These are phyloP conservation scores for Tremella mesenterica DNA, from an alignment of 768 basidiomycete genomes.

Conservation along the genomic window DNA sequence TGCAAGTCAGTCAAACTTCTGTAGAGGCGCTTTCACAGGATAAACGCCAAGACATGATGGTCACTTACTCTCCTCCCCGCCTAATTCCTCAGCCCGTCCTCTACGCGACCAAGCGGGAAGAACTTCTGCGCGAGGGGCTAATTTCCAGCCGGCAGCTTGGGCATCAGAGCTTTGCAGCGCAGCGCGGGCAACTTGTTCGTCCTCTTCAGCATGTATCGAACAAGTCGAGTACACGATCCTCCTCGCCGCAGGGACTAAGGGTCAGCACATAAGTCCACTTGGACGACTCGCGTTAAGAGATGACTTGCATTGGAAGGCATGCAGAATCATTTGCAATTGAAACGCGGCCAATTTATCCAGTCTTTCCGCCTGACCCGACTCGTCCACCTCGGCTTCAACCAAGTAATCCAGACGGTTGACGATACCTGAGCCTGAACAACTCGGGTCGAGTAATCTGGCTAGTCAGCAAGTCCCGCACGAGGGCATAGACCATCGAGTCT, in stretches of 20 bases:
- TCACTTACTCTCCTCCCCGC: conserved; percentile 49
- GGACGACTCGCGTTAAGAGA: background rate
- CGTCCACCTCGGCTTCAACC: conserved; percentile 54
- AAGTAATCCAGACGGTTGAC: conserved; percentile 82
- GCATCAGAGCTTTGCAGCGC: conserved; percentile 69
- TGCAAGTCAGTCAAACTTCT: background rate
- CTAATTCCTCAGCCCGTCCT: conserved; percentile 62
- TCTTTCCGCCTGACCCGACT: conserved; percentile 54
- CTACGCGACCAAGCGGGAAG: conserved; percentile 75
- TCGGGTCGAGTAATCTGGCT: conserved; percentile 78
- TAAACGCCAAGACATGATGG: conserved; percentile 6
- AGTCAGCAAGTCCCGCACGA: background rate
- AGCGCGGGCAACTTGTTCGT: conserved; percentile 77
- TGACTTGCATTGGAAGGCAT: conserved; percentile 83
- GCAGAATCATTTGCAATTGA: conserved; percentile 81
- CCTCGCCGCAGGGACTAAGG: conserved; percentile 61
- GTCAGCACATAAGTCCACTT: background rate
- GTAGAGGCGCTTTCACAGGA: too few relatives aligned
- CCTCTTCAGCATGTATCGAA: conserved; percentile 80
- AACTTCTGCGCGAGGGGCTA: conserved; percentile 61
- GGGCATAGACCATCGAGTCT: background rate
- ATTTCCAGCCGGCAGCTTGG: conserved; percentile 52
- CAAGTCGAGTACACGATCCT: conserved; percentile 98
- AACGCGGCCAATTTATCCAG: conserved; percentile 76
- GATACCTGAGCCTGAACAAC: conserved; percentile 90